phyloP scores from a whole-genome alignment of 176 grass and related monocot species.

The Carex myosuroides region DNA sequence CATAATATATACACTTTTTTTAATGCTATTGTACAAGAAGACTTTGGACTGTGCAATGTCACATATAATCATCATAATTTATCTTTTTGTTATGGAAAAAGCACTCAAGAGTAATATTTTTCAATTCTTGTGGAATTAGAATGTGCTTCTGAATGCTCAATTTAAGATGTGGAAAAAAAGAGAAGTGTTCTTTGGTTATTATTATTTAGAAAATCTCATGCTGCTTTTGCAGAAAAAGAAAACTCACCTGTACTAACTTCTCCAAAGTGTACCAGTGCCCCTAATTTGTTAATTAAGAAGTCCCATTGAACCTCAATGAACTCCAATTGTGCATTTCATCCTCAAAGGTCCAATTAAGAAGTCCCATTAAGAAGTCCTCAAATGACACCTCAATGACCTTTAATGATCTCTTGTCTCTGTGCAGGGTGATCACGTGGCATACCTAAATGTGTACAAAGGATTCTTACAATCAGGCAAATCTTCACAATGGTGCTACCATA shows the following conservation, averaged over 20 bases:
- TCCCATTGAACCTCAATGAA: background rate
- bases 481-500: slow-evolving; percentile 96
- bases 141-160: background rate
- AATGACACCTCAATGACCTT: background rate
- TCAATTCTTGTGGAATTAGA: background rate
- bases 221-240: background rate
- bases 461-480: slow-evolving; percentile 88
- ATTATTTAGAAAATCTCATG: background rate
- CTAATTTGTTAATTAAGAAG: background rate
- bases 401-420: slow-evolving; percentile 18
- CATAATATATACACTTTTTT: background rate
- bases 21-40: background rate
- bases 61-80: background rate
- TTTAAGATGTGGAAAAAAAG: background rate
- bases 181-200: background rate
- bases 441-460: slow-evolving; percentile 93
- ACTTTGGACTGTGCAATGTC: background rate
- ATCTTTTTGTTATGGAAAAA: background rate
- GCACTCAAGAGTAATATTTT: background rate
- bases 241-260: background rate
- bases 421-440: slow-evolving; percentile 93
- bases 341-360: background rate
- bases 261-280: background rate
- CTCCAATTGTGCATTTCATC: background rate
- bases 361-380: too few species aligned